These are phyloP conservation scores for Cercospora sp. DNA, from an alignment of 2,329 filamentous ascomycete species.

Conservation along the genomic window DNA sequence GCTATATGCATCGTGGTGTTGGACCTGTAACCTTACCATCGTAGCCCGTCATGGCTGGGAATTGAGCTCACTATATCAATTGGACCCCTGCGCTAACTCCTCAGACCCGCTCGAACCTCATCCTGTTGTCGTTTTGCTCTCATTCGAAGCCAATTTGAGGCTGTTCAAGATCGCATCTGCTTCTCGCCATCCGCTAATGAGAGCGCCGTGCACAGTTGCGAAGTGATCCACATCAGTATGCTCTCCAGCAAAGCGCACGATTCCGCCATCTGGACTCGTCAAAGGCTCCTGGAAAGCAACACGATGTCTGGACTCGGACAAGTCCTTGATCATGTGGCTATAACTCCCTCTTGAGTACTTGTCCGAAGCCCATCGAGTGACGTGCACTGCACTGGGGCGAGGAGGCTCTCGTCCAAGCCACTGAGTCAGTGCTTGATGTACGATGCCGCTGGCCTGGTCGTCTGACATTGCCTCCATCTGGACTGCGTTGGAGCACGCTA, in stretches of 20 bases:
- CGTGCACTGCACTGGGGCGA: conserved; percentile 27
- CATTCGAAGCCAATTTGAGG: conserved; percentile 10
- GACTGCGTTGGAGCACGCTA: conserved; percentile 30
- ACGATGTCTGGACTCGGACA: conserved; percentile 26
- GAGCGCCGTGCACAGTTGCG: conserved; percentile 34
- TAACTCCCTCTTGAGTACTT: conserved; percentile 29
- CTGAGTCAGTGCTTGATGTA: conserved; percentile 27
- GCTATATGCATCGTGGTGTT: neutral
- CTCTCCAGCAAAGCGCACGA: conserved; percentile 33
- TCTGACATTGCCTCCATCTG: conserved; percentile 28
- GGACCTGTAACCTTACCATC: neutral
- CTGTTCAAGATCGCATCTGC: conserved; percentile 24
- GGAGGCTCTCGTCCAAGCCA: conserved; percentile 30
- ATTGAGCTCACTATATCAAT: neutral
- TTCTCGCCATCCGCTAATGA: conserved; percentile 33
- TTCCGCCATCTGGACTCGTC: conserved; percentile 12
- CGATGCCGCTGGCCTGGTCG: conserved; percentile 22
- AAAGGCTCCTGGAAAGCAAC: conserved; percentile 26
- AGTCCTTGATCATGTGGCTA: conserved; percentile 31
- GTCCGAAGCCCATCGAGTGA: conserved; percentile 31
- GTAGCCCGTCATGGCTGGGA: neutral
- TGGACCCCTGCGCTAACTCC: neutral
- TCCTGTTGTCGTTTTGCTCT: neutral
- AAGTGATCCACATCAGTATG: conserved; percentile 33
- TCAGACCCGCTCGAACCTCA: neutral